These are phyloP conservation scores for Aspergillus luchuensis DNA, from an alignment of 2,329 filamentous ascomycete genomes.

Conservation along the genomic window DNA sequence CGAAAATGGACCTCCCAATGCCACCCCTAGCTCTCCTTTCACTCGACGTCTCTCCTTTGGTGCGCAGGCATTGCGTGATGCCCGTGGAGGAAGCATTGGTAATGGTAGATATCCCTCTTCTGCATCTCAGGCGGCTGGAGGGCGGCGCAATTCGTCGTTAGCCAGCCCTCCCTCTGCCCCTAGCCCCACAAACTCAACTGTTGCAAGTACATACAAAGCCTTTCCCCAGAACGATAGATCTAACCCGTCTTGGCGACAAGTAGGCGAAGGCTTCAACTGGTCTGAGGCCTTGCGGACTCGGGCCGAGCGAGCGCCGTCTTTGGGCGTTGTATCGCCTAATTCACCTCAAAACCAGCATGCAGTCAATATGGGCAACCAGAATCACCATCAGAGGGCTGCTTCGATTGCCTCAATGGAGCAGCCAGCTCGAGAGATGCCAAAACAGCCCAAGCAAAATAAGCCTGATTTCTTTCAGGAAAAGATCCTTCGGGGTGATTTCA, in stretches of 20 bases:
- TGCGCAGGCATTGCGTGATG: constrained; percentile 72
- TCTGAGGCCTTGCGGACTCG: constrained; percentile 91
- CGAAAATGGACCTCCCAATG: constrained; percentile 61
- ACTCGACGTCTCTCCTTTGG: constrained; percentile 88
- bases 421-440: constrained; percentile 49
- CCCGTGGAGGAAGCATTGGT: constrained; percentile 65
- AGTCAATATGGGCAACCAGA: constrained; percentile 51
- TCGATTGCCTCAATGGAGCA: constrained; percentile 59
- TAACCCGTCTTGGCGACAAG: constrained; percentile 47
- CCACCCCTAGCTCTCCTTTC: constrained; percentile 67
- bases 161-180: constrained; percentile 25
- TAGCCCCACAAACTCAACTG: constrained; percentile 26
- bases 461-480: constrained; percentile 96
- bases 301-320: constrained; percentile 72
- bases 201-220: constrained; percentile 41
- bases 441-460: constrained; percentile 61
- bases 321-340: constrained; percentile 36
- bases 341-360: constrained; percentile 38
- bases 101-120: constrained; percentile 60
- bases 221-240: constrained; percentile 42
- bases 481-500: constrained; percentile 96
- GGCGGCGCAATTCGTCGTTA: constrained; percentile 30
- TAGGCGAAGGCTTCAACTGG: constrained; percentile 96
- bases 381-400: constrained; percentile 43
- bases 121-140: constrained; percentile 28